Conservation (phyloP, 1,284 basidiomycete genomes). For the Pterula multifida region DNA sequence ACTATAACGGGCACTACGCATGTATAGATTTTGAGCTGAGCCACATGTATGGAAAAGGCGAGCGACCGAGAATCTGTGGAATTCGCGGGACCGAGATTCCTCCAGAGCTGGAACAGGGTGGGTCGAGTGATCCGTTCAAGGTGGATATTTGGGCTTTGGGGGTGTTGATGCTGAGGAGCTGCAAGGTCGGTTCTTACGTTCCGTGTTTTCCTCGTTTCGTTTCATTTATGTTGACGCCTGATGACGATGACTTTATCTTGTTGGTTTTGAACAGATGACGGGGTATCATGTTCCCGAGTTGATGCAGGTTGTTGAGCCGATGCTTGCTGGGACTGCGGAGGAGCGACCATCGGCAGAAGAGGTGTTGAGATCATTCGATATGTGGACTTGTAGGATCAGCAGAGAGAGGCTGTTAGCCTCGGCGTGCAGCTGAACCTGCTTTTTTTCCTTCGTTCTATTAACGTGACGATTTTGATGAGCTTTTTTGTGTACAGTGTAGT, state of each 20-base stretch:
- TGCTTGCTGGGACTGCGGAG: conserved; percentile 39
- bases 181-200: conserved; percentile 30
- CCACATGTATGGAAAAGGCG: conserved; percentile 25
- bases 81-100: conserved; percentile 51
- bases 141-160: conserved; percentile 61
- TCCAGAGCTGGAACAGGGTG: conserved; percentile 50
- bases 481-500: neutral
- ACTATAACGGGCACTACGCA: conserved; percentile 49
- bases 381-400: conserved; percentile 23
- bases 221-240: neutral
- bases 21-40: conserved; percentile 68
- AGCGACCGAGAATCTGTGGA: conserved; percentile 24
- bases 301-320: conserved; percentile 35
- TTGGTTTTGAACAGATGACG: conserved; percentile 27
- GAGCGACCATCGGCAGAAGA: conserved; percentile 36
- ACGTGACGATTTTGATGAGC: too few species aligned
- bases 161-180: conserved; percentile 47
- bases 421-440: conserved; percentile 14
- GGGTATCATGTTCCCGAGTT: conserved; percentile 47
- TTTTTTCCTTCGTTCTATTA: too few species aligned
- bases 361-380: conserved; percentile 39
- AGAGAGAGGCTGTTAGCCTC: conserved; percentile 7
- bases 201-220: neutral
- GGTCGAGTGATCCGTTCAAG: conserved; percentile 48
- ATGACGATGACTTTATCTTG: neutral